Conservation (phyloP, 495 filamentous ascomycete species). For the Thermothielavioides terrestris region DNA sequence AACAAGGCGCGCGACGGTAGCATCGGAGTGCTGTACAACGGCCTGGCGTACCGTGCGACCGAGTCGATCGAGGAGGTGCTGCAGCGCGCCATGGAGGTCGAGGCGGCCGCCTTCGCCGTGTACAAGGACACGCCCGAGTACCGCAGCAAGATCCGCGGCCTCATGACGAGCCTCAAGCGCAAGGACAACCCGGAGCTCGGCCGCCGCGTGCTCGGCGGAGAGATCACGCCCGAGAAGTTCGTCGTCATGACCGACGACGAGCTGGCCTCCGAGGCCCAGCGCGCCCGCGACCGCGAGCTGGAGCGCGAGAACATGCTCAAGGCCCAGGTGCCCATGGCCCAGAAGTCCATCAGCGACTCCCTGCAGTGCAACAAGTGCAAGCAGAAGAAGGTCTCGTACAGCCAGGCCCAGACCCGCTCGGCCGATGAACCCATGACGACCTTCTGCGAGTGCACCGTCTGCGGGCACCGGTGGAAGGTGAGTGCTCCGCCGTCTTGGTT, state of each 20-base stretch:
- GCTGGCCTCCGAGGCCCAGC: constrained; percentile 59
- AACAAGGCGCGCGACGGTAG: constrained; percentile 66
- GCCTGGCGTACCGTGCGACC: constrained; percentile 52
- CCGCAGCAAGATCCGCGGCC: constrained; percentile 74
- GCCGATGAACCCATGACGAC: constrained; percentile 91
- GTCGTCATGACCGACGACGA: constrained; percentile 51
- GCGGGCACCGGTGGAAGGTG: constrained; percentile 71
- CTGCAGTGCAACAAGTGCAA: constrained; percentile 84
- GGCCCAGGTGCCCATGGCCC: constrained; percentile 80
- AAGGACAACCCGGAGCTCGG: constrained; percentile 73
- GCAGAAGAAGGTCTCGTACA: constrained; percentile 89
- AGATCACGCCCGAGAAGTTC: constrained; percentile 61
- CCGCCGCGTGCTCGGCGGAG: constrained; percentile 60
- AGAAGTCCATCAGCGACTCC: constrained; percentile 76
- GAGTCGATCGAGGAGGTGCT: constrained; percentile 52
- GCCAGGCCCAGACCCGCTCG: constrained; percentile 87
- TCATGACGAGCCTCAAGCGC: constrained; percentile 90
- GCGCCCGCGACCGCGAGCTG: constrained; percentile 61
- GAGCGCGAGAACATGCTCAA: constrained; percentile 91
- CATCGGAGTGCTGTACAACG: constrained; percentile 87
- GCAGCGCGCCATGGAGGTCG: constrained; percentile 58
- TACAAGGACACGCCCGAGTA: constrained; percentile 65
- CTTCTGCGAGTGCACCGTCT: constrained; percentile 68
- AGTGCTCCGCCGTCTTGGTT: constrained; percentile 7
- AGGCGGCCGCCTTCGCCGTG: constrained; percentile 58